phyloP scores from a whole-genome alignment of 2,329 filamentous ascomycete species.

The Colletotrichum sp. region DNA sequence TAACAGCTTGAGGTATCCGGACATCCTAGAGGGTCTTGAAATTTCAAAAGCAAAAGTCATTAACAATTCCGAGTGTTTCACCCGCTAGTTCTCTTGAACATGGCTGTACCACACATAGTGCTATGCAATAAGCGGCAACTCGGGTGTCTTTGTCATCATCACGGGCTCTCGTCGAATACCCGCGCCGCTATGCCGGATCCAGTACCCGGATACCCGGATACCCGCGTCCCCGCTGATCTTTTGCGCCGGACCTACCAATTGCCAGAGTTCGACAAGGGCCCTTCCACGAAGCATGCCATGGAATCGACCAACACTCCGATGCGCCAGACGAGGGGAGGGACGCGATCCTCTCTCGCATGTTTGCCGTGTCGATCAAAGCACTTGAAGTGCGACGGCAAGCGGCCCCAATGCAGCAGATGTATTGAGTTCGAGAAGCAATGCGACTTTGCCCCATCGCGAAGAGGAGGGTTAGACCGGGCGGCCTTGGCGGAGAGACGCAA shows the following conservation, averaged over 20 bases:
- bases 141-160: neutral
- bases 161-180: neutral
- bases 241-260: neutral
- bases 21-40: neutral
- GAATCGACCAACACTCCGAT: neutral
- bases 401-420: slow-evolving; percentile 52
- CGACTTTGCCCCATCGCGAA: slow-evolving; percentile 54
- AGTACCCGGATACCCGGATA: slow-evolving; percentile 6
- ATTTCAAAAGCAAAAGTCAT: neutral
- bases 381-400: slow-evolving; percentile 56
- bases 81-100: neutral
- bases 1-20: neutral
- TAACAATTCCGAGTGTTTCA: neutral
- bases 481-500: slow-evolving; percentile 32
- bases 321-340: neutral
- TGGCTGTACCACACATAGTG: neutral
- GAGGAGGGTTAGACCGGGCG: slow-evolving; percentile 44
- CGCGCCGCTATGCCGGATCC: neutral
- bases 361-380: slow-evolving; percentile 56
- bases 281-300: neutral
- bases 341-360: slow-evolving; percentile 47
- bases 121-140: neutral
- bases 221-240: slow-evolving; percentile 9
- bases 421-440: slow-evolving; percentile 47
- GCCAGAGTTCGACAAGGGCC: neutral